Evolutionary conservation across 2,329 filamentous ascomycete genomes (phyloP).

Genomic region (Fusarium redolens): DNA sequence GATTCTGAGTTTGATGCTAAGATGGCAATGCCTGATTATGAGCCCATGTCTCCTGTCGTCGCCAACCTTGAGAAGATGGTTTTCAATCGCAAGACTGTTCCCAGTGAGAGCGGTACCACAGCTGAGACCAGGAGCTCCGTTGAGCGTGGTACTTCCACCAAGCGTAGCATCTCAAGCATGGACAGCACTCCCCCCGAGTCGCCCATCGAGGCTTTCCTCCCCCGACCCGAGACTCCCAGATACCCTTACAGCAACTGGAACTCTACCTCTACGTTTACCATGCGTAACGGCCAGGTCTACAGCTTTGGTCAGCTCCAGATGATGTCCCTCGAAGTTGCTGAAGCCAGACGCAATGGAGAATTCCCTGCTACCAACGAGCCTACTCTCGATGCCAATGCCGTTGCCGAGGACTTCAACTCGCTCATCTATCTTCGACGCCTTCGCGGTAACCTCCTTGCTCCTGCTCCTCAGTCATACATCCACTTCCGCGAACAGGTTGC

Average conservation of each 20-base stretch:
- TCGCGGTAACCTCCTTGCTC: constrained; percentile 29
- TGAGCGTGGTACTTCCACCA: neutral
- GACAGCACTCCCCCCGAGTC: constrained; percentile 13
- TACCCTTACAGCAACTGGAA: neutral
- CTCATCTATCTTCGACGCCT: constrained; percentile 46
- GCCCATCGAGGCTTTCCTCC: constrained; percentile 20
- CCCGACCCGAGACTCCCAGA: neutral
- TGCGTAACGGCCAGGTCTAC: constrained; percentile 17
- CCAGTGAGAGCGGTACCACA: neutral
- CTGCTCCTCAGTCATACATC: constrained; percentile 38
- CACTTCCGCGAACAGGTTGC: constrained; percentile 48
- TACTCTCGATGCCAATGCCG: constrained; percentile 39
- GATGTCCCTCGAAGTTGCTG: constrained; percentile 48
- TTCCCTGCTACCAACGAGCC: constrained; percentile 49
- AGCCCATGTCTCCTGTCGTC: constrained; percentile 15
- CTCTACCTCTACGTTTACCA: neutral
- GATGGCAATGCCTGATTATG: neutral
- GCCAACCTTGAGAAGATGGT: constrained; percentile 8
- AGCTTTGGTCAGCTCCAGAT: constrained; percentile 35
- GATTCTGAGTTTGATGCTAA: constrained; percentile 1
- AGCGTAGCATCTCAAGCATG: neutral
- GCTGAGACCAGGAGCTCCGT: neutral
- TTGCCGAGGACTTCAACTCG: constrained; percentile 48
- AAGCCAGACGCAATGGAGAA: constrained; percentile 48
- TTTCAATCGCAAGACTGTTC: neutral